Percentiles rank a stretch among this genome's conserved stretches.
These are phyloP conservation scores for Leccinum rimulosum DNA, from an alignment of 768 basidiomycete species.

Conservation along the genomic window DNA sequence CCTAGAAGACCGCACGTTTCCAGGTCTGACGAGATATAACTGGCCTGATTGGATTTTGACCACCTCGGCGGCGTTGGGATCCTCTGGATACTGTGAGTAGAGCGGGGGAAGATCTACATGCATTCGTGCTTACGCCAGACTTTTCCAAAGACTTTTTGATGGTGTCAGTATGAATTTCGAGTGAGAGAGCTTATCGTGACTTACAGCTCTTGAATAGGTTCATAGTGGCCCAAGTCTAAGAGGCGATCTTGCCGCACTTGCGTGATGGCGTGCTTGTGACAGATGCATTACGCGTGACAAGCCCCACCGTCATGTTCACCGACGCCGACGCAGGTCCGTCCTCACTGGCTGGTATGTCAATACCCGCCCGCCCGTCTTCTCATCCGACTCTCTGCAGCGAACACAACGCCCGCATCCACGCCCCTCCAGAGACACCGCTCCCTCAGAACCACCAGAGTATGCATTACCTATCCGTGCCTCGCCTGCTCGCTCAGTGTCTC, in stretches of 20 bases:
- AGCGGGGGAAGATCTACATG: slow-evolving; percentile 13
- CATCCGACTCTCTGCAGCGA: slow-evolving; percentile 5
- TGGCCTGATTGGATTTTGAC: slow-evolving; percentile 92
- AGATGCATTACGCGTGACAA: slow-evolving; percentile 30
- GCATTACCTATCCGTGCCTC: not conserved
- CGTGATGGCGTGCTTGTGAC: slow-evolving; percentile 19
- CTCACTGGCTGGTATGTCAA: not conserved
- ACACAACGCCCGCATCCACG: slow-evolving; percentile 4
- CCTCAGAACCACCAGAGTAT: slow-evolving; percentile 14
- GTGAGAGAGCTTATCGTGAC: slow-evolving; percentile 30
- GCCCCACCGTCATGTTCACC: slow-evolving; percentile 11
- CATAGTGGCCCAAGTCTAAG: slow-evolving; percentile 46
- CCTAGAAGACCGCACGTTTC: slow-evolving; percentile 84
- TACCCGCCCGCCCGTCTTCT: not conserved
- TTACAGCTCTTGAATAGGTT: slow-evolving; percentile 82
- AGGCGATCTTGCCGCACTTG: slow-evolving; percentile 9
- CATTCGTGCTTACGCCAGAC: slow-evolving; percentile 80
- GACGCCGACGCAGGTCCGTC: slow-evolving; percentile 8
- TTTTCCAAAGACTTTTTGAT: slow-evolving; percentile 71
- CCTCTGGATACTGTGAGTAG: slow-evolving; percentile 54
- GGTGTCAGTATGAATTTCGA: slow-evolving; percentile 21
- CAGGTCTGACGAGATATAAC: slow-evolving; percentile 87
- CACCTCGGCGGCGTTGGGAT: slow-evolving; percentile 92
- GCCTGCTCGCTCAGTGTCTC: not conserved
- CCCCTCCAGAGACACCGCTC: slow-evolving; percentile 16